Percentiles rank a stretch among this genome's conserved stretches.
phyloP scores from a whole-genome alignment of 2,329 filamentous ascomycete genomes.

The Fusarium citri region DNA sequence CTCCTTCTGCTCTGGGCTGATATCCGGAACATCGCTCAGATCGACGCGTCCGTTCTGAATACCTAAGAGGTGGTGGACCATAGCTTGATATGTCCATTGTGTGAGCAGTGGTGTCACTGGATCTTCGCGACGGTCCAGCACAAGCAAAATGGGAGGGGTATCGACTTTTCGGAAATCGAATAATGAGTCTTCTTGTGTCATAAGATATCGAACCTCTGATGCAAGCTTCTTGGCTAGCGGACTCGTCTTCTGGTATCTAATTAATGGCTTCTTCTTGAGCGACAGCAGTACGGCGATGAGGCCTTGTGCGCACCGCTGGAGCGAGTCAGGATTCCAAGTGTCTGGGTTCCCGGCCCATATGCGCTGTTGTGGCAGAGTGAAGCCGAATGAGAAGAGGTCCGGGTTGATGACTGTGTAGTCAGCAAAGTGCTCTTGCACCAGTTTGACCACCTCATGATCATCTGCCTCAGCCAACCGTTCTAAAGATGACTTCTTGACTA shows the following conservation, averaged over 20 bases:
- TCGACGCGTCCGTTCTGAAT: conserved; percentile 96
- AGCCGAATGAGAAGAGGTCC: conserved; percentile 85
- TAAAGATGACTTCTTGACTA: conserved; percentile 94
- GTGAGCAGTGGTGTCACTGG: conserved; percentile 93
- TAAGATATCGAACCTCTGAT: conserved; percentile 89
- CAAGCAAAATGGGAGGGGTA: conserved; percentile 90
- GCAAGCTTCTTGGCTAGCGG: conserved; percentile 91
- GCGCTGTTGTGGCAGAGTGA: conserved; percentile 77
- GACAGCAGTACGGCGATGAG: conserved; percentile 85
- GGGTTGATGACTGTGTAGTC: conserved; percentile 96
- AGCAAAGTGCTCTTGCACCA: conserved; percentile 94
- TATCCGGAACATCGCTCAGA: conserved; percentile 83
- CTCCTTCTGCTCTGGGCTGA: conserved; percentile 88
- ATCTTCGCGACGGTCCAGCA: conserved; percentile 92
- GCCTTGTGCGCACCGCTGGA: conserved; percentile 89
- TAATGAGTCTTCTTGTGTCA: conserved; percentile 94
- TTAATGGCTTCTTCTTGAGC: conserved; percentile 95
- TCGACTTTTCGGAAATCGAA: conserved; percentile 97
- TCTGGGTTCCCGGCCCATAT: conserved; percentile 88
- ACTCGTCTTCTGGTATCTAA: conserved; percentile 93
- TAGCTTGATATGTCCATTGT: conserved; percentile 99
- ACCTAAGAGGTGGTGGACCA: conserved; percentile 96
- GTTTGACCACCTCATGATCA: conserved; percentile 95
- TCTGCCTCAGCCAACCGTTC: conserved; percentile 96
- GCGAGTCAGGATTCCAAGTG: conserved; percentile 88